phyloP scores from a whole-genome alignment of 2,329 filamentous ascomycete genomes.

The Fusarium sp. region DNA sequence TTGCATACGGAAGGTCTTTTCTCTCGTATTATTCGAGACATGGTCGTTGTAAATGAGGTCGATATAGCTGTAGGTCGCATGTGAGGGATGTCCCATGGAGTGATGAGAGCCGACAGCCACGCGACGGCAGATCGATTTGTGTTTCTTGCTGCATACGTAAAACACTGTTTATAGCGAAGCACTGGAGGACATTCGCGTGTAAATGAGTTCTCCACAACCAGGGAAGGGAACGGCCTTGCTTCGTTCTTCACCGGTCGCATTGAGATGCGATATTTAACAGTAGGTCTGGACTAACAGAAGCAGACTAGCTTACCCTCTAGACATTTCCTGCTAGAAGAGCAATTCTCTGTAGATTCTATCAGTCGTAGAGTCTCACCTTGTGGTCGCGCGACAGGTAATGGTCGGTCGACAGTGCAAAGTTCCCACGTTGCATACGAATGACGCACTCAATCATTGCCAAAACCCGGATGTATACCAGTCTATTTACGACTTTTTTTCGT shows the following conservation, averaged over 20 bases:
- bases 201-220: background rate
- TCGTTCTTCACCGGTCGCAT: background rate
- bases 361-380: too few species aligned
- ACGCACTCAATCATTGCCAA: background rate
- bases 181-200: rapidly evolving
- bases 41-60: background rate
- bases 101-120: background rate
- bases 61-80: background rate
- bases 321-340: rapidly evolving
- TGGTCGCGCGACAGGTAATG: background rate
- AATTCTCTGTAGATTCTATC: background rate
- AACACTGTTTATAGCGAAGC: background rate
- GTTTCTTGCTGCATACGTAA: rapidly evolving
- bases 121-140: background rate
- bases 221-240: background rate
- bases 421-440: background rate
- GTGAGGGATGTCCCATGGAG: background rate
- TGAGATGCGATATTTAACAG: background rate
- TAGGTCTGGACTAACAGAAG: background rate
- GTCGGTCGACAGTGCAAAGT: background rate
- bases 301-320: background rate
- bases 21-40: background rate
- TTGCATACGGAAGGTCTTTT: rapidly evolving
- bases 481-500: background rate
- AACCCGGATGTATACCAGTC: background rate